A percentile compares a stretch with the other conserved stretches of the same genome.
phyloP scores from a whole-genome alignment of 495 filamentous ascomycete genomes.

The Aspergillus incahuasiensis region DNA sequence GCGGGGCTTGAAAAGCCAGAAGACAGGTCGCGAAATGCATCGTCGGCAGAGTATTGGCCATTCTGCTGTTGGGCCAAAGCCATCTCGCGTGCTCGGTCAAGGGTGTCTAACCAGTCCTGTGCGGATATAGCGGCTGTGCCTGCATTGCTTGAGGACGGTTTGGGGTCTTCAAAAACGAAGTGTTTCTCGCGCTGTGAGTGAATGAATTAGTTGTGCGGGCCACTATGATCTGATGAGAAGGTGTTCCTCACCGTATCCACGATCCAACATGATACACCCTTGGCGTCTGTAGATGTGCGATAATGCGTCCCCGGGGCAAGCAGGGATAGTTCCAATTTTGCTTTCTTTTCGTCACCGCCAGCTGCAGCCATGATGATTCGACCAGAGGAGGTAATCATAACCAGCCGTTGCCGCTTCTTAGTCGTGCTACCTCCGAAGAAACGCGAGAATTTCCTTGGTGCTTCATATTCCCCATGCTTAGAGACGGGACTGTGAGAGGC shows the following conservation, averaged over 20 bases:
- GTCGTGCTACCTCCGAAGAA: slow-evolving; percentile 86
- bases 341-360: slow-evolving; percentile 91
- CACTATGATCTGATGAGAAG: no score
- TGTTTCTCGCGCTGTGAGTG: slow-evolving; percentile 93
- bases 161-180: slow-evolving; percentile 88
- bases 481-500: slow-evolving; percentile 62
- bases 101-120: slow-evolving; percentile 82
- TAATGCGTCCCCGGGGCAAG: slow-evolving; percentile 67
- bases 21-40: slow-evolving; percentile 61
- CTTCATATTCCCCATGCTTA: slow-evolving; percentile 56
- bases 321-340: slow-evolving; percentile 84
- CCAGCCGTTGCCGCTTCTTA: slow-evolving; percentile 90
- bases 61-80: slow-evolving; percentile 64
- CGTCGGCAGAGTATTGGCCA: slow-evolving; percentile 65
- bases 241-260: slow-evolving; percentile 78
- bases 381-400: slow-evolving; percentile 91
- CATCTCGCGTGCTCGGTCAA: slow-evolving; percentile 78
- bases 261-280: slow-evolving; percentile 81
- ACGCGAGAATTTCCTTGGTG: slow-evolving; percentile 78
- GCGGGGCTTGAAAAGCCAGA: slow-evolving; percentile 70
- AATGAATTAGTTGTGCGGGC: no score
- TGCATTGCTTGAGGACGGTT: slow-evolving; percentile 51
- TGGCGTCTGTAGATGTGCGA: slow-evolving; percentile 73
- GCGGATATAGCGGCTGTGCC: slow-evolving; percentile 48
- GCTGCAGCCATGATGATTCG: slow-evolving; percentile 87